Conservation (phyloP, 305 asterid species). For the Lippia alba region DNA sequence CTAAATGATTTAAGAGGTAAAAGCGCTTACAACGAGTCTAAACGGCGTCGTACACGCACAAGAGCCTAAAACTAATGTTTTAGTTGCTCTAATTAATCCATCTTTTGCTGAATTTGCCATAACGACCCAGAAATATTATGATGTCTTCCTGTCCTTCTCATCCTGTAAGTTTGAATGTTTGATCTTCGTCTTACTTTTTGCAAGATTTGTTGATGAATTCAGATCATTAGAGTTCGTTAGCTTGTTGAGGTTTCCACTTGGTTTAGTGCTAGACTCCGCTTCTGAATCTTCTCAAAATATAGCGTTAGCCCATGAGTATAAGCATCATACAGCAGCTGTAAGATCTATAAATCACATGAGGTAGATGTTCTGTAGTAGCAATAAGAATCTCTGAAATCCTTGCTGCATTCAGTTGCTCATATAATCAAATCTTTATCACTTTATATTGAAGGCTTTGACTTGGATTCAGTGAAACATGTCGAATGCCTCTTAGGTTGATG, state of each 20-base stretch:
- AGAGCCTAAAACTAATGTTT: no score
- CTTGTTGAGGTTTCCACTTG: not conserved
- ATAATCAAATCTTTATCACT: not conserved
- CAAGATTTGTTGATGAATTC: no score
- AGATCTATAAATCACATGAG: not conserved
- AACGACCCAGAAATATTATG: no score
- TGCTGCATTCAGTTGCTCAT: constrained; percentile 2
- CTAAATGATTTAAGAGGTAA: no score
- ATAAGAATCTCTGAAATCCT: not conserved
- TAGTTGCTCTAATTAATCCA: no score
- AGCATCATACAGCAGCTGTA: not conserved
- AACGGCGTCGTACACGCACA: no score
- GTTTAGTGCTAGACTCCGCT: not conserved
- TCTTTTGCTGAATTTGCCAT: no score
- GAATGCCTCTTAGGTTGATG: constrained; percentile 5
- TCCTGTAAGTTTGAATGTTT: no score
- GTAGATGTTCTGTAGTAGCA: not conserved
- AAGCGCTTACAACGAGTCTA: no score
- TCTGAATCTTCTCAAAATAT: not conserved
- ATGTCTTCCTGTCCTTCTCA: no score
- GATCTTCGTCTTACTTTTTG: no score
- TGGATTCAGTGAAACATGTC: not conserved
- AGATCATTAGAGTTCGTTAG: no score
- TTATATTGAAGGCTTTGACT: not conserved
- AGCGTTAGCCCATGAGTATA: not conserved